Percentiles rank a stretch among this genome's conserved stretches.
phyloP scores from a whole-genome alignment of 139 green algal genomes.

The Chlamydomonas asymmetrica region DNA sequence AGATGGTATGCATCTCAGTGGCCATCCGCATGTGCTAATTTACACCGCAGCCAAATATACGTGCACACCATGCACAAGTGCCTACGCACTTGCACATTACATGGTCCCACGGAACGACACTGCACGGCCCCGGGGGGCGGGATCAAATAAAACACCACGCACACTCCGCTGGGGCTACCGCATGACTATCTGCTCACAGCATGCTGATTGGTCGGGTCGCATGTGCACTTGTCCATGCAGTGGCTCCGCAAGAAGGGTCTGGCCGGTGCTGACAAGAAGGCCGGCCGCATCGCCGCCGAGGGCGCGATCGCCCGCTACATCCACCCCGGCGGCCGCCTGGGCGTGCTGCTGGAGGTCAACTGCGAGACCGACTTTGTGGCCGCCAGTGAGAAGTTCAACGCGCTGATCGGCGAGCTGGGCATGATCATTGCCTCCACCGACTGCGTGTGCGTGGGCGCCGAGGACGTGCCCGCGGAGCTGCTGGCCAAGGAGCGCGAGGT shows the following conservation, averaged over 20 bases:
- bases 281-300: constrained; percentile 89
- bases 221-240: no score
- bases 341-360: constrained; percentile 95
- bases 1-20: no score
- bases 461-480: constrained; percentile 62
- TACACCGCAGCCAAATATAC: no score
- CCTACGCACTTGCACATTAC: no score
- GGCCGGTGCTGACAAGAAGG: constrained; percentile 95
- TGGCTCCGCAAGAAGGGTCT: constrained; percentile 98
- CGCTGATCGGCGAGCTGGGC: constrained; percentile 55
- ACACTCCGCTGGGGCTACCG: no score
- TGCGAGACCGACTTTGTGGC: constrained; percentile 97
- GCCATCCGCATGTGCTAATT: no score
- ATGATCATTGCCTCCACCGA: constrained; percentile 78
- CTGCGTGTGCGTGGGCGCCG: constrained; percentile 59
- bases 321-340: constrained; percentile 85
- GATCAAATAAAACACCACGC: no score
- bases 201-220: no score
- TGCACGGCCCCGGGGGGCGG: no score
- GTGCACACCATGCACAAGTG: no score
- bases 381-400: constrained; percentile 84
- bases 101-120: no score
- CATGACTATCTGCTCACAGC: no score
- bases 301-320: constrained; percentile 91
- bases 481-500: constrained; percentile 71